A percentile compares a stretch with the other conserved stretches of the same genome.
Evolutionary conservation across 306 rosid genomes (phyloP).

Genomic region (Castanea crenata): DNA sequence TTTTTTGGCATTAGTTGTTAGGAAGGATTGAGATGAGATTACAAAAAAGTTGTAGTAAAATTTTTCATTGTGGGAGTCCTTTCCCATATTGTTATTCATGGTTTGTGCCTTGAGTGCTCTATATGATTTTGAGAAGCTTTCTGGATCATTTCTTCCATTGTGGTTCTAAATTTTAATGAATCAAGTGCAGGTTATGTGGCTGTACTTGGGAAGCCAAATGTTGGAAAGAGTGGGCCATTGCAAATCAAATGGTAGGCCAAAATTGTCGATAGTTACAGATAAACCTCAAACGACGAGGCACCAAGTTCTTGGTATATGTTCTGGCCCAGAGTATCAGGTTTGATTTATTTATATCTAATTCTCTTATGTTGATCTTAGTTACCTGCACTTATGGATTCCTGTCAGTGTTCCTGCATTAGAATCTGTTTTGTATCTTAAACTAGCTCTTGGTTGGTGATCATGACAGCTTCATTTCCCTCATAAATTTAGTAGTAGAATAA

Average conservation of each 20-base stretch:
- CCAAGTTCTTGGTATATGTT: slow-evolving; percentile 90
- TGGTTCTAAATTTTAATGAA: slow-evolving; percentile 22
- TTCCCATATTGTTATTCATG: background rate
- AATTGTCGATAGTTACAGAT: slow-evolving; percentile 84
- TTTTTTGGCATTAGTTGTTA: too few species aligned
- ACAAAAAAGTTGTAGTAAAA: background rate
- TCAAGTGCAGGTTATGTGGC: slow-evolving; percentile 79
- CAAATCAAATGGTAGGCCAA: slow-evolving; percentile 94
- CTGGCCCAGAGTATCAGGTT: slow-evolving; percentile 91
- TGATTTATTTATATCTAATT: slow-evolving; percentile 25
- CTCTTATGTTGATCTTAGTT: too few species aligned
- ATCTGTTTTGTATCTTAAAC: too few species aligned
- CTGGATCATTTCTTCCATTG: background rate
- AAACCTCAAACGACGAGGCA: slow-evolving; percentile 94
- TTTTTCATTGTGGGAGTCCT: background rate
- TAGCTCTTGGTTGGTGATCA: too few species aligned
- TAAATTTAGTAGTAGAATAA: too few species aligned
- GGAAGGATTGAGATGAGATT: background rate
- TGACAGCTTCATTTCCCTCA: too few species aligned
- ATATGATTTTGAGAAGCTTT: background rate
- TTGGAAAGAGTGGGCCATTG: slow-evolving; percentile 93
- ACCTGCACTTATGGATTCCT: too few species aligned
- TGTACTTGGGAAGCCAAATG: slow-evolving; percentile 91
- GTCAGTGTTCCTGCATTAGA: too few species aligned
- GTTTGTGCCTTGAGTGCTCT: background rate